Percentiles rank a stretch among this genome's conserved stretches.
phyloP scores from a whole-genome alignment of 306 rosid genomes.

The Inga leiocalycina region DNA sequence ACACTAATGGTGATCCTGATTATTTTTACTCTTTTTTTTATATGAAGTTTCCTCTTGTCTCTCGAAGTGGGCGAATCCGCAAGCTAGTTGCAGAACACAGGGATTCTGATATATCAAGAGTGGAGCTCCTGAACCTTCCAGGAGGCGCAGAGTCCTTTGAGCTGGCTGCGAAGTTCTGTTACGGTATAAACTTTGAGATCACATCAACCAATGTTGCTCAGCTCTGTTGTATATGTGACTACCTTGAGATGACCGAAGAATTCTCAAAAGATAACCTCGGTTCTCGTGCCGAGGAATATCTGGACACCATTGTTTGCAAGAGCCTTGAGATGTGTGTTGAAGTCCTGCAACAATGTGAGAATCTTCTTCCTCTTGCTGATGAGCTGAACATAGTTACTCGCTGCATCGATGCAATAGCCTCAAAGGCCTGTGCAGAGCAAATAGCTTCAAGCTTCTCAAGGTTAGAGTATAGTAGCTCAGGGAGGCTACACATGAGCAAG shows the following conservation, averaged over 20 bases:
- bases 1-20: slow-evolving; percentile 25
- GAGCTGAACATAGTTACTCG: slow-evolving; percentile 77
- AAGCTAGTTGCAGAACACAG: slow-evolving; percentile 90
- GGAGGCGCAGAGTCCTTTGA: slow-evolving; percentile 95
- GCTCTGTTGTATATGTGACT: slow-evolving; percentile 85
- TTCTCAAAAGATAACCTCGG: slow-evolving; percentile 86
- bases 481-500: slow-evolving; percentile 91
- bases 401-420: slow-evolving; percentile 93
- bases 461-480: slow-evolving; percentile 97
- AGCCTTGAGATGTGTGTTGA: slow-evolving; percentile 93
- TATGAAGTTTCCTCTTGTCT: slow-evolving; percentile 95
- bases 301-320: slow-evolving; percentile 79
- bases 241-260: slow-evolving; percentile 95
- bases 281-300: slow-evolving; percentile 84
- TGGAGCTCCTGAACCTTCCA: slow-evolving; percentile 90
- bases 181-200: slow-evolving; percentile 93
- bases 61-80: slow-evolving; percentile 94
- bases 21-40: slow-evolving; percentile 2
- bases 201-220: slow-evolving; percentile 85
- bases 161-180: slow-evolving; percentile 94
- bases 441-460: slow-evolving; percentile 98
- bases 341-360: slow-evolving; percentile 92
- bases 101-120: slow-evolving; percentile 86
- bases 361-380: slow-evolving; percentile 82
- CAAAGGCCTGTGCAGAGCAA: slow-evolving; percentile 96